Conservation (phyloP, 495 filamentous ascomycete species). For the Xylaria intraflava region DNA sequence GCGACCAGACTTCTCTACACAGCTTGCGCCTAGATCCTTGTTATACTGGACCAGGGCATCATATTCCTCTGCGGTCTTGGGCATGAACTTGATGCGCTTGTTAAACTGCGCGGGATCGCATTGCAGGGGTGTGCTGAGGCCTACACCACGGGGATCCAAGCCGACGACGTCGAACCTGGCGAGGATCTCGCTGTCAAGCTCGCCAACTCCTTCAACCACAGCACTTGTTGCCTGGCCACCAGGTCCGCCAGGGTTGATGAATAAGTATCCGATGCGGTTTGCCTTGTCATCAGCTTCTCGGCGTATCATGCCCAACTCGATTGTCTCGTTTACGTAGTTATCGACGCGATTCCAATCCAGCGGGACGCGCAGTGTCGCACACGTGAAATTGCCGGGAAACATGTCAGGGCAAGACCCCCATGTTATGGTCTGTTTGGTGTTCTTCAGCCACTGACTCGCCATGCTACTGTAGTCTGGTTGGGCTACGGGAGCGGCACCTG, state of each 20-base stretch:
- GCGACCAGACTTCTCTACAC: slow-evolving; percentile 28
- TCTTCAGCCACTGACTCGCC: slow-evolving; percentile 2
- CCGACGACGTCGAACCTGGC: slow-evolving; percentile 27
- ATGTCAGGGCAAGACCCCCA: slow-evolving; percentile 23
- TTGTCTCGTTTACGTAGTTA: slow-evolving; percentile 13
- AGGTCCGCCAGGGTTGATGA: slow-evolving; percentile 37
- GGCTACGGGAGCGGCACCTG: background rate
- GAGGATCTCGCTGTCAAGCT: slow-evolving; percentile 18
- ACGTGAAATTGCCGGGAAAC: slow-evolving; percentile 14
- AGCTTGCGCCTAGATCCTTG: slow-evolving; percentile 32
- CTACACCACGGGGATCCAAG: slow-evolving; percentile 29
- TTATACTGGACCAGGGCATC: slow-evolving; percentile 27
- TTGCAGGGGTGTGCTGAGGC: slow-evolving; percentile 31
- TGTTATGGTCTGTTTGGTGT: slow-evolving; percentile 10
- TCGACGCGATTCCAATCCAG: slow-evolving; percentile 17
- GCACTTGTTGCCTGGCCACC: slow-evolving; percentile 22
- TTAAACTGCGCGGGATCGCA: slow-evolving; percentile 33
- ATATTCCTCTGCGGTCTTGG: slow-evolving; percentile 25
- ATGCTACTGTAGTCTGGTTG: background rate
- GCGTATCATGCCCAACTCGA: slow-evolving; percentile 24
- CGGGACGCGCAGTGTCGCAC: slow-evolving; percentile 20
- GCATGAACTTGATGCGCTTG: slow-evolving; percentile 25
- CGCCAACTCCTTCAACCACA: slow-evolving; percentile 3
- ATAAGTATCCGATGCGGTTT: slow-evolving; percentile 29
- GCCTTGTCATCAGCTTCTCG: slow-evolving; percentile 17